Conservation (phyloP, 1,139 yeast species). For the Geotrichum fermentans region DNA sequence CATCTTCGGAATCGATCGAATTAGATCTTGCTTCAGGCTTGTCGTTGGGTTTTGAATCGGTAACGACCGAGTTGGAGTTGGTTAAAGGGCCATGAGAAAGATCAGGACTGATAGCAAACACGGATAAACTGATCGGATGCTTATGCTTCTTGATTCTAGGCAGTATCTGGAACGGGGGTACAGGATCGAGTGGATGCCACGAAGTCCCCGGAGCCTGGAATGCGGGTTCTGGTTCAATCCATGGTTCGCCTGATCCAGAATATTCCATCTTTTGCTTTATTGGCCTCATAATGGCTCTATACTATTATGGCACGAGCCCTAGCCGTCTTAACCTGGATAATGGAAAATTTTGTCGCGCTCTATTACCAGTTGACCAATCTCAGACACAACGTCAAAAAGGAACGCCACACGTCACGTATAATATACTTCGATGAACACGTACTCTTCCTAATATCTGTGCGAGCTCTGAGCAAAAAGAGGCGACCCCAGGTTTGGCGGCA, state of each 20-base stretch:
- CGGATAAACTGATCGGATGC: not conserved
- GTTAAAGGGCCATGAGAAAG: not conserved
- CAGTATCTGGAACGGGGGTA: slow-evolving; percentile 2
- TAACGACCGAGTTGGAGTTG: not conserved
- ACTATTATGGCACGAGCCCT: too few species aligned
- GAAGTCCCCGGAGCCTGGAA: slow-evolving; percentile 1
- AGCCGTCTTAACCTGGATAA: too few species aligned
- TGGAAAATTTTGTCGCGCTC: too few species aligned
- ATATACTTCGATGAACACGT: too few species aligned
- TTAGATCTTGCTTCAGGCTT: not conserved
- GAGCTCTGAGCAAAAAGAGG: too few species aligned
- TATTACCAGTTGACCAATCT: too few species aligned
- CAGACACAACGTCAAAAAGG: too few species aligned
- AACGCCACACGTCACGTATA: too few species aligned
- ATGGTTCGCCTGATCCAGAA: not conserved
- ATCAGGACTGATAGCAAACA: slow-evolving; percentile 4
- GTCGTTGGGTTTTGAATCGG: not conserved
- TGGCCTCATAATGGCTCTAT: slow-evolving; percentile 2
- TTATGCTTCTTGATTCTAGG: slow-evolving; percentile 3
- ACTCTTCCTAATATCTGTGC: too few species aligned
- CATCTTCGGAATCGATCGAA: slow-evolving; percentile 3
- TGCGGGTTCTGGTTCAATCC: slow-evolving; percentile 8
- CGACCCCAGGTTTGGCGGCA: too few species aligned
- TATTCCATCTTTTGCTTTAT: slow-evolving; percentile 7
- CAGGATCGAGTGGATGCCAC: slow-evolving; percentile 5